Base-by-base conservation (phyloP, 2,329 filamentous ascomycete genomes). In the Aotearoamyces nothofagi region DNA sequence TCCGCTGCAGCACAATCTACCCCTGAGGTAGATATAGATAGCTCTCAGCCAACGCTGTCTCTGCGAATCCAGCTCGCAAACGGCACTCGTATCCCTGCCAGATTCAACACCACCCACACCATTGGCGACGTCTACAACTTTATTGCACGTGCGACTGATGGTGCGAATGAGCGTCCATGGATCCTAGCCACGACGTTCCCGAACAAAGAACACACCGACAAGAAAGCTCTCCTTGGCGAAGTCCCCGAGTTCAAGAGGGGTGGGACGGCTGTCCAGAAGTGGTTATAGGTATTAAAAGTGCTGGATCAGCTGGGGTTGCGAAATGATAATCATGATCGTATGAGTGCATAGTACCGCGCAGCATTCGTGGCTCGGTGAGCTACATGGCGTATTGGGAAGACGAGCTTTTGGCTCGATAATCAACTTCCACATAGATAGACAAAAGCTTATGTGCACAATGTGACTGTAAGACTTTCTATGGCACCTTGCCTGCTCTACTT, bases 181-280 rank as follows among this genome's bases (percentile, higher is more conserved):
- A 76, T 81, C 3, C 58, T 92, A 24, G 78, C 77, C 38, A 90
- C 81, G 0, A 87, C 80, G 0, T 90, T 90, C 52, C 81, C 81
- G 4, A 82, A 71, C 45, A 84, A 82, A 55, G 78, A 87, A 30
- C 67, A 87, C 38, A 73, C 64, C 2, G 78, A 90, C 44, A 75
- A 74, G 51, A 53, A 49, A 6, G 43, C 67, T 28, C 59, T 65
- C 1, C 47, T 78, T 15, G 66, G 67, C 5, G 69, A 77, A 13
- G 60, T 75, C 53, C 38, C 61, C 15, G 72, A 77, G 47, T 75
- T 78, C 44, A 77, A 69, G 57, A 66, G 64, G 48, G 71, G 72
- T 9, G 72, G 70, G 12, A 73, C 66, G 0, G 70, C 68, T 2
- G 63, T 77, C 20, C 70, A 77, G 22, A 78, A 77, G 55, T 55